Base-by-base conservation (phyloP, 768 basidiomycete genomes). In the Psilocybe subaeruginosa region DNA sequence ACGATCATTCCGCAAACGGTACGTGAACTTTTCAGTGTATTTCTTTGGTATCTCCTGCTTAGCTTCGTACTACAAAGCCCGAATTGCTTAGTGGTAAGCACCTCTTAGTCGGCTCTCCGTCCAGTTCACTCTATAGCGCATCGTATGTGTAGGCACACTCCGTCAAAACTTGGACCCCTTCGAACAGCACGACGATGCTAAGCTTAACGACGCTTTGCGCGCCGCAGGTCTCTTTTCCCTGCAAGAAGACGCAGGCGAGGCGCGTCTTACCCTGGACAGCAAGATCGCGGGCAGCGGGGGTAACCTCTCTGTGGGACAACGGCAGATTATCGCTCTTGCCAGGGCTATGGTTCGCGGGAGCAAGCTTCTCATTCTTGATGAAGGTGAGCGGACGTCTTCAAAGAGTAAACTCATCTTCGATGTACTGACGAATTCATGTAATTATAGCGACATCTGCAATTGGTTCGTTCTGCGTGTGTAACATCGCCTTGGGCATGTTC, bases 281-380 rank as follows among this genome's bases (percentile, higher is more conserved):
- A 63, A 67, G 9, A 75, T 85, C 33, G 66, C 77, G 17, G 76
- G 73, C 2, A 88, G 89, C 3, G 91, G 91, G 3, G 72, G 79
- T 27, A 92, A 92, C 70, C 85, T 92, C 65, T 89, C 87, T 3
- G 86, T 89, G 45, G 91, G 91, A 19, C 89, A 92, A 68, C 72
- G 89, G 9, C 91, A 93, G 64, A 80, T 89, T 50, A 79, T 89
- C 52, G 86, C 87, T 11, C 78, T 89, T 69, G 87, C 87, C 7
- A 75, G 87, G 17, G 87, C 87, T 4, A 79, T 88, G 60, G 74
- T 88, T 5, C 77, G 84, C 31, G 78, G 81, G 43, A 87, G 82
- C 71, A 80, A 84, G 48, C 75, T 89, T 33, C 78, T 89, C 43
- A 83, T 89, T 35, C 72, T 88, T 30, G 86, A 86, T 68, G 87